Conservation (phyloP, 1,284 basidiomycete species). For the Salmacisia buchloeana region DNA sequence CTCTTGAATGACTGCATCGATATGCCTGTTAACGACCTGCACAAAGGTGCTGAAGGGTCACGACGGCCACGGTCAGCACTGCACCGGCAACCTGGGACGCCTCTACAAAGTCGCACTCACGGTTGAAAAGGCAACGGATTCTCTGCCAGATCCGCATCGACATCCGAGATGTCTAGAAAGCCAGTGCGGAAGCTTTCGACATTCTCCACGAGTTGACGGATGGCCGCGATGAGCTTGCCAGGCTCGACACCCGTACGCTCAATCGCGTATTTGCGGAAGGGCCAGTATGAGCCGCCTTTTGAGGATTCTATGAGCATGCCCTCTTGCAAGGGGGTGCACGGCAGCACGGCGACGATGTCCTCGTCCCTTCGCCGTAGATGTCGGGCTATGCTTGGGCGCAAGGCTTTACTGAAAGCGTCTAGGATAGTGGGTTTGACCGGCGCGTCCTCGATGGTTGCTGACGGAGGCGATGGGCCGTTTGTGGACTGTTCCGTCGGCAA, state of each 20-base stretch:
- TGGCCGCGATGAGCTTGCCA: constrained; percentile 16
- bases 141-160: not conserved
- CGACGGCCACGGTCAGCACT: no score
- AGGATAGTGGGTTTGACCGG: not conserved
- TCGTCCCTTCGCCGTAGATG: not conserved
- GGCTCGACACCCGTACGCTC: not conserved
- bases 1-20: not conserved
- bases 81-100: no score
- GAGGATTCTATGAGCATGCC: constrained; percentile 45
- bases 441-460: not conserved
- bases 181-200: constrained; percentile 37
- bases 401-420: constrained; percentile 1
- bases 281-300: constrained; percentile 30
- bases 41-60: not conserved
- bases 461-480: not conserved
- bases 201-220: constrained; percentile 16
- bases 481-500: not conserved
- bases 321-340: constrained; percentile 37
- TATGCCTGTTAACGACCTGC: not conserved
- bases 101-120: no score
- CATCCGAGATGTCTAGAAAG: constrained; percentile 13
- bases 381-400: not conserved
- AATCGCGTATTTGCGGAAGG: constrained; percentile 25
- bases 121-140: not conserved
- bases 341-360: constrained; percentile 19